Conservation (phyloP, 441 rosid genomes). For the Isatis lusitanica region DNA sequence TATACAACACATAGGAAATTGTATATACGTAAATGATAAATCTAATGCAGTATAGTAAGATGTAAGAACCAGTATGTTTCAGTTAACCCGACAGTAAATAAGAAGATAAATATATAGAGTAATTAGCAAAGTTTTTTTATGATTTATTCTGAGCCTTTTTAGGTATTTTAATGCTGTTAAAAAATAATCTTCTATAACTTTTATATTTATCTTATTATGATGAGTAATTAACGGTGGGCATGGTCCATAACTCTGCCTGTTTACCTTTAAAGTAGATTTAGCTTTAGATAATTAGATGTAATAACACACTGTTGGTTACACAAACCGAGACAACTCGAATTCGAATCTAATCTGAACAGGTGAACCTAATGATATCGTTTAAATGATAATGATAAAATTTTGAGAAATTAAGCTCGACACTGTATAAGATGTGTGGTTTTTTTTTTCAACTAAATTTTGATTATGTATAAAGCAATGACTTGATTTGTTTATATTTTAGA, state of each 20-base stretch:
- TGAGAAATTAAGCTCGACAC: not conserved
- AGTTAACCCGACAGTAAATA: constrained; percentile 3
- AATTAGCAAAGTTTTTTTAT: not conserved
- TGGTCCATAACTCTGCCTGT: constrained; percentile 17
- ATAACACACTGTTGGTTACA: constrained; percentile 7
- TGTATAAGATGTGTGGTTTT: not conserved
- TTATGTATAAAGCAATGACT: no score
- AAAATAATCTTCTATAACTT: not conserved
- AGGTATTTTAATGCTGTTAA: not conserved
- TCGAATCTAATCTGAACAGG: constrained; percentile 24
- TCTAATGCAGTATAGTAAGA: not conserved
- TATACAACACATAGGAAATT: not conserved
- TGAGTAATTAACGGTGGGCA: not conserved
- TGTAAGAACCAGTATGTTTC: not conserved
- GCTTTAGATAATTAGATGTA: not conserved
- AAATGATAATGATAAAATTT: not conserved
- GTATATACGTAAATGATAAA: not conserved
- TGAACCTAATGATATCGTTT: constrained; percentile 8
- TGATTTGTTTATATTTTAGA: no score
- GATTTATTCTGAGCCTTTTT: no score
- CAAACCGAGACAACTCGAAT: constrained; percentile 21
- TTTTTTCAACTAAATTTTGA: no score
- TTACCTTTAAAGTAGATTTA: no score
- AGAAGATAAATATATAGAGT: not conserved
- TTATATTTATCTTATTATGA: not conserved